Conservation (phyloP, 768 basidiomycete species). For the Russula brevipes region DNA sequence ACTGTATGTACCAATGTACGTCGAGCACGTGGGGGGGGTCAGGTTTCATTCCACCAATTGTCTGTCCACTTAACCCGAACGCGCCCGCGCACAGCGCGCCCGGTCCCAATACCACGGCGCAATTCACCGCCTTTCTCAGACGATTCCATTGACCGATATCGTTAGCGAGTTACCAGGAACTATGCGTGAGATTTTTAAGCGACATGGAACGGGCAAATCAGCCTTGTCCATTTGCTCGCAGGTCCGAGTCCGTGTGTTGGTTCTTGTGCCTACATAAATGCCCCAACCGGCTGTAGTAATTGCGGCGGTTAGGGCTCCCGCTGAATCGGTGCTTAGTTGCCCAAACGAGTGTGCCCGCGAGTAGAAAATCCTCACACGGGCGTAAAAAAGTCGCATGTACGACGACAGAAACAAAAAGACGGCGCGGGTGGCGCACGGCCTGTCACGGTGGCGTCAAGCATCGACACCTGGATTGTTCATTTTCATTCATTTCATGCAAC, state of each 20-base stretch:
- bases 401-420: neutral
- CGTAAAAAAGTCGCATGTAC: neutral
- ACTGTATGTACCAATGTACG: slow-evolving; percentile 15
- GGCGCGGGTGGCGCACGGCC: neutral
- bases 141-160: neutral
- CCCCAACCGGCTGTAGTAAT: neutral
- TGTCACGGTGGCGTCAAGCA: neutral
- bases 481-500: too few relatives aligned
- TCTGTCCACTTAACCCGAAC: neutral
- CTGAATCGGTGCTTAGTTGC: neutral
- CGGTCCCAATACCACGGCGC: neutral
- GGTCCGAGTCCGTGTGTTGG: neutral
- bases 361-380: neutral
- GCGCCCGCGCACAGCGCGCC: neutral
- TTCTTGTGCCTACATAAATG: neutral
- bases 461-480: neutral
- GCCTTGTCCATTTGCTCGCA: neutral
- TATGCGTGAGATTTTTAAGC: slow-evolving; percentile 2
- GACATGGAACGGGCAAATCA: neutral
- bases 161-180: neutral
- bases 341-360: neutral
- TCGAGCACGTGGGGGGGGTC: neutral
- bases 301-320: neutral
- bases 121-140: neutral
- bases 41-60: neutral